phyloP scores from a whole-genome alignment of 1,139 yeast species.

The Zygosaccharomyces pseudobailii region DNA sequence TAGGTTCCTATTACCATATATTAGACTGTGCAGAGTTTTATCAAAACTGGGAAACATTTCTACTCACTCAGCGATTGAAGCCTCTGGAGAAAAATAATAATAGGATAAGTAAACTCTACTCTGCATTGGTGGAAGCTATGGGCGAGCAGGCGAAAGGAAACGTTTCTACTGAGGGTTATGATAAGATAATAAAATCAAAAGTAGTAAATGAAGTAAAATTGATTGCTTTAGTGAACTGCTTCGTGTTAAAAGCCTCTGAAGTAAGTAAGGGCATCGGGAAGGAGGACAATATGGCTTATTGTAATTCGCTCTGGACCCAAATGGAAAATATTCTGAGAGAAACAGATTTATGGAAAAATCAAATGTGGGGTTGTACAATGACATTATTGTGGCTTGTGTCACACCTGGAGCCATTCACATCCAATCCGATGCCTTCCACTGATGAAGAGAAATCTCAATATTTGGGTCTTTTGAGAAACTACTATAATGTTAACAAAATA shows the following conservation, averaged over 20 bases:
- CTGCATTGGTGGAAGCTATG: slow-evolving; percentile 13
- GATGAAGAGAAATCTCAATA: slow-evolving; percentile 21
- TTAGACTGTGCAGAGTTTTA: slow-evolving; percentile 23
- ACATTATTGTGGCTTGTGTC: slow-evolving; percentile 27
- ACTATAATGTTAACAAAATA: slow-evolving; percentile 21
- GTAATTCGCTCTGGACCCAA: slow-evolving; percentile 21
- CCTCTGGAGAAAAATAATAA: not conserved
- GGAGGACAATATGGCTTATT: slow-evolving; percentile 8
- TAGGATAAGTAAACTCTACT: not conserved
- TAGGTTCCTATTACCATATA: slow-evolving; percentile 19
- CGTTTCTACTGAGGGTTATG: slow-evolving; percentile 6
- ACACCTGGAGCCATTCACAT: slow-evolving; percentile 31
- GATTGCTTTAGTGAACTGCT: slow-evolving; percentile 25
- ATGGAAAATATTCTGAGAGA: slow-evolving; percentile 14
- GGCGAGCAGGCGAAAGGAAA: slow-evolving; percentile 10
- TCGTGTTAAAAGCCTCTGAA: slow-evolving; percentile 15
- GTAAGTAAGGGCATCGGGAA: slow-evolving; percentile 14
- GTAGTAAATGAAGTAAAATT: slow-evolving; percentile 19
- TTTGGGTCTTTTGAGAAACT: slow-evolving; percentile 20
- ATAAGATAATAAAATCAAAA: slow-evolving; percentile 3
- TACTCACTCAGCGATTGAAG: slow-evolving; percentile 9
- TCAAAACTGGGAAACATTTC: slow-evolving; percentile 22
- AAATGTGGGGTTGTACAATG: slow-evolving; percentile 29
- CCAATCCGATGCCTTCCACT: slow-evolving; percentile 25
- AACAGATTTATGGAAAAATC: slow-evolving; percentile 18